Evolutionary conservation across 208 protist species (phyloP), one percentile per base, ranked within the genome.

Genomic region (Crithidia fasciculata): DNA sequence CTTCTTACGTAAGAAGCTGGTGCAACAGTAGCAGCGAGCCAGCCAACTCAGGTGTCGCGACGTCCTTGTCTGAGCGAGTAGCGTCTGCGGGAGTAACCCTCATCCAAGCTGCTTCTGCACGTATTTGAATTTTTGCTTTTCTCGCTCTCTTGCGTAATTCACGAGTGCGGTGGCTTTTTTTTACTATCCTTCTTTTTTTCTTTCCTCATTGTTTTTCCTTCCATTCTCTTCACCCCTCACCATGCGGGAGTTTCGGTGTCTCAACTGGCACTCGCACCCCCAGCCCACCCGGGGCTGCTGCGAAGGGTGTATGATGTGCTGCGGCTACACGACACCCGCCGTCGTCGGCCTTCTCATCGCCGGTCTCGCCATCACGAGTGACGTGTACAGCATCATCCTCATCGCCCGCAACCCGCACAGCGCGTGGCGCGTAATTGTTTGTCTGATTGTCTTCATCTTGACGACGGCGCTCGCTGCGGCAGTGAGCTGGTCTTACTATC

Each of bases 371-470:
- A 56, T 81, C 39, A 50, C 44, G 3, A 81, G 72, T 62, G 60
- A 80, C 12, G 78, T 70, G 13, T 92, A 84, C 59, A 84, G 82
- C 58, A 65, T 89, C 10, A 36, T 65, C 15, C 36, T 86, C 0
- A 73, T 89, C 5, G 64, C 57, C 8, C 55, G 76, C 10, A 49
- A 88, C 54, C 65, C 68, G 45, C 47, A 69, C 50, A 66, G 40
- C 16, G 74, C 63, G 47, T 92, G 83, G 85, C 76, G 73, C 45
- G 50, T 92, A 2, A 66, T 75, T 16, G 70, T 93, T 12, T 78
- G 69, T 43, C 43, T 90, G 28, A 54, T 90, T 7, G 80, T 75
- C 40, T 37, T 93, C 4, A 7, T 89, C 3, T 36, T 92, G 5
- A 77, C 77, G 6, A 70, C 68, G 2, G 12, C 67, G 10, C 19